Base-by-base conservation (phyloP, 345 rosid species). In the Eucalyptus erythrocorys region DNA sequence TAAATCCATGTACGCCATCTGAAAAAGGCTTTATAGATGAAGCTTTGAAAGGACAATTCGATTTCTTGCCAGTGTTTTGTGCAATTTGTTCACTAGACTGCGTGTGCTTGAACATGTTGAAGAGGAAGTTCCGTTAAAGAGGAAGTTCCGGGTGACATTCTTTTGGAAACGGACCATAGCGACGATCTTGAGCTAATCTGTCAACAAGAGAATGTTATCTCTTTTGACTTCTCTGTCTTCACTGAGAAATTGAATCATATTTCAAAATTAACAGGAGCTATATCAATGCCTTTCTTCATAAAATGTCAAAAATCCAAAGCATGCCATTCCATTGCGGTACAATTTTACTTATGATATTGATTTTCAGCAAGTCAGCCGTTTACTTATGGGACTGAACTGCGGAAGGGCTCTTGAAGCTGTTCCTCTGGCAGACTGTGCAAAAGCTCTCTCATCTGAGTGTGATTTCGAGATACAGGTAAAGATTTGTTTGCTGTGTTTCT, bases 391-490 rank as follows among this genome's bases (percentile, higher is more conserved):
- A 43, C 88, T 96, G 87, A 97, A 96, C 92, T 94, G 97, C 88
- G 99, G 98, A 45, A 93, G 51, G 88, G 37, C 95, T 4, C 94
- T 96, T 86, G 93, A 93, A 87, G 86, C 81, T 82, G 82, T 96
- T 88, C 88, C 87, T 91, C 90, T 95, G 9, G 93, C 95, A 5
- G 96, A 93, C 17, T 91, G 94, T 87, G 95, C 93, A 7, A 93
- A 92, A 90, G 86, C 94, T 89, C 89, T 94, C 79, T 93, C 97
- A 88, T 92, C 91, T 27, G 51, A 91, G 55, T 94, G 93, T 92
- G 95, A 92, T 89, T 98, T 98, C 91, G 99, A 97, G 88, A 94
- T 97, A 51, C 98, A 95, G 96, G 98, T 96, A 81, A 37, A 9
- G 42, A 34, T 24, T 13, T 26, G 27, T 85, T 7, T 34, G 22